Conservation (phyloP, 805 yeast species). For the Myxozyma neglecta region DNA sequence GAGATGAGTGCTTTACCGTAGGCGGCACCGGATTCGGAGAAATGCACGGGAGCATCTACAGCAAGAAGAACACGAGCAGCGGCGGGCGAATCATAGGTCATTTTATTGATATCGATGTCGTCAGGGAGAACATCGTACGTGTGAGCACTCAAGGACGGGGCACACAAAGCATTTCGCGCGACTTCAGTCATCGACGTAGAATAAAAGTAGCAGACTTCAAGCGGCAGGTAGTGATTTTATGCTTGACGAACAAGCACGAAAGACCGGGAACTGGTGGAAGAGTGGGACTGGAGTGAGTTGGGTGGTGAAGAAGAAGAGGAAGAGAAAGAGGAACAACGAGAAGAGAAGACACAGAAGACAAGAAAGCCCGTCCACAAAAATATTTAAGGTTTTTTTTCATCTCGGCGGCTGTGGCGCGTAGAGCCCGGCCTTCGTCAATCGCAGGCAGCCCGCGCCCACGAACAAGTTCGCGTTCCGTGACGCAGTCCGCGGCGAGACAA, state of each 20-base stretch:
- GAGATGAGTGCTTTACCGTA: slow-evolving; percentile 30
- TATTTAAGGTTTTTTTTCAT: neutral
- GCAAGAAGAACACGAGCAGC: neutral
- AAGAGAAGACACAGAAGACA: neutral
- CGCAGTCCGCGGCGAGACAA: no score
- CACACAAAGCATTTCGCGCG: slow-evolving; percentile 33
- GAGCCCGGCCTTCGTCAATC: no score
- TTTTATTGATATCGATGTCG: slow-evolving; percentile 3
- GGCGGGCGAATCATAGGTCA: slow-evolving; percentile 14
- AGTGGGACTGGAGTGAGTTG: no score
- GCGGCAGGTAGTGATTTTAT: slow-evolving; percentile 1
- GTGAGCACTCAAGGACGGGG: slow-evolving; percentile 29
- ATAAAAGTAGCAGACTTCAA: slow-evolving; percentile 4
- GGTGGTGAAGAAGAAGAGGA: slow-evolving; percentile 1
- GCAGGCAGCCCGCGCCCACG: no score
- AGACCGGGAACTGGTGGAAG: neutral
- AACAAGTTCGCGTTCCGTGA: no score
- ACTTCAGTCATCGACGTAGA: slow-evolving; percentile 32
- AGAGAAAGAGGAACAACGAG: neutral
- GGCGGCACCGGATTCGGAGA: slow-evolving; percentile 7
- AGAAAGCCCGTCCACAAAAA: no score
- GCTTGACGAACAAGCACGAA: slow-evolving; percentile 4
- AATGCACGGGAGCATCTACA: slow-evolving; percentile 1
- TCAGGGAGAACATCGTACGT: slow-evolving; percentile 10
- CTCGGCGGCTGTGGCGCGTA: neutral